Evolutionary conservation across 2,329 filamentous ascomycete species (phyloP).

Genomic region (Paecilomyces formosus): DNA sequence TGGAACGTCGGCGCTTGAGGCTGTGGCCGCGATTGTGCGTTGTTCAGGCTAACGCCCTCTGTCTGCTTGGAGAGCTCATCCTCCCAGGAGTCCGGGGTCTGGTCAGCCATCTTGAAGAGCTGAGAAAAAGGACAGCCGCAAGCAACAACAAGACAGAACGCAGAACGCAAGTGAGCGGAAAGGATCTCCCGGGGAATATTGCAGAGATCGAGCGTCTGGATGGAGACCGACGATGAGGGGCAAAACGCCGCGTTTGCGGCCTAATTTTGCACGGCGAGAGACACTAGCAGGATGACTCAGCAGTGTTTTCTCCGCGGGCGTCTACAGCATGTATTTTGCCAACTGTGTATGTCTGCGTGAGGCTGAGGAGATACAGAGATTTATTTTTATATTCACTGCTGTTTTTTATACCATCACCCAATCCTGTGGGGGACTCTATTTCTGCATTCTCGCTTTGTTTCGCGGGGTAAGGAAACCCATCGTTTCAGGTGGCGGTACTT

Average conservation of each 20-base stretch:
- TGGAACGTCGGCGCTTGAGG: constrained; percentile 52
- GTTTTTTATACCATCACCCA: not conserved
- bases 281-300: constrained; percentile 17
- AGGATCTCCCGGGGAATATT: not conserved
- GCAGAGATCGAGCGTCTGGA: constrained; percentile 1
- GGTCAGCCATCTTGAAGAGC: constrained; percentile 63
- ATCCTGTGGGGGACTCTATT: not conserved
- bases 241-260: constrained; percentile 18
- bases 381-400: not conserved
- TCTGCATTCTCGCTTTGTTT: not conserved
- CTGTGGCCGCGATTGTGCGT: constrained; percentile 39
- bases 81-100: constrained; percentile 81
- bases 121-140: constrained; percentile 13
- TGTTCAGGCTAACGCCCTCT: constrained; percentile 66
- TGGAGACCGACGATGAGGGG: constrained; percentile 4
- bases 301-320: constrained; percentile 4
- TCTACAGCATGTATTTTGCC: constrained; percentile 4
- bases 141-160: constrained; percentile 10
- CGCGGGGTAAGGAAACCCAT: not conserved
- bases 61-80: constrained; percentile 76
- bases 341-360: not conserved
- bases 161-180: not conserved
- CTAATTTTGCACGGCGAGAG: constrained; percentile 18
- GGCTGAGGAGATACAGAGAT: not conserved
- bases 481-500: not conserved